Conservation (phyloP, 192 early-diverging fungal species). For the Linnemannia schmuckeri region DNA sequence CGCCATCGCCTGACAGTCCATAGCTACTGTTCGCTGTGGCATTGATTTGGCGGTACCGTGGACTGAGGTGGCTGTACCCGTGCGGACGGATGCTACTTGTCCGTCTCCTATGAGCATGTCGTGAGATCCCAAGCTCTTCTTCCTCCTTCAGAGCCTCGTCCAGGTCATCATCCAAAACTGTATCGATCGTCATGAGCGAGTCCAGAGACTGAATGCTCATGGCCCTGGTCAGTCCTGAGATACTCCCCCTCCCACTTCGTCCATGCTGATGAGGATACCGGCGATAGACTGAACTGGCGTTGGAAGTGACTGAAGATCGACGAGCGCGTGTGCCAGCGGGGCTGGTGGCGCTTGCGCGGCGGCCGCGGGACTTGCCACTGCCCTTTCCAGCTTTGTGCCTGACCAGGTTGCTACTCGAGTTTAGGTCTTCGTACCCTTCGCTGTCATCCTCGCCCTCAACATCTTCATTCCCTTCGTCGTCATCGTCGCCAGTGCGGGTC, state of each 20-base stretch:
- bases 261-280: background rate
- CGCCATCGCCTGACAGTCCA: background rate
- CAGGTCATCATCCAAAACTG: background rate
- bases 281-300: slow-evolving; percentile 6
- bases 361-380: background rate
- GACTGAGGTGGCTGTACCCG: background rate
- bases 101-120: background rate
- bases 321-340: background rate
- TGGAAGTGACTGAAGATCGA: background rate
- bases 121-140: background rate
- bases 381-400: background rate
- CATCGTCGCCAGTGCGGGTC: background rate
- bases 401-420: background rate
- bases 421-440: background rate
- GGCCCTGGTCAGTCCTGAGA: background rate
- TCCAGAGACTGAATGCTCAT: slow-evolving; percentile 1
- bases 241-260: background rate
- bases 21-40: background rate
- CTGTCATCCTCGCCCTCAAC: background rate
- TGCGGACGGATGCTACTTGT: slow-evolving; percentile 2
- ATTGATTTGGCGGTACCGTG: background rate
- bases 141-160: slow-evolving; percentile 3
- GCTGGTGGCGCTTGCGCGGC: background rate
- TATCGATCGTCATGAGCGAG: slow-evolving; percentile 8
- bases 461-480: slow-evolving; percentile 1